These are phyloP conservation scores for Fusarium sp. DNA, from an alignment of 2,329 filamentous ascomycete species.

Conservation along the genomic window DNA sequence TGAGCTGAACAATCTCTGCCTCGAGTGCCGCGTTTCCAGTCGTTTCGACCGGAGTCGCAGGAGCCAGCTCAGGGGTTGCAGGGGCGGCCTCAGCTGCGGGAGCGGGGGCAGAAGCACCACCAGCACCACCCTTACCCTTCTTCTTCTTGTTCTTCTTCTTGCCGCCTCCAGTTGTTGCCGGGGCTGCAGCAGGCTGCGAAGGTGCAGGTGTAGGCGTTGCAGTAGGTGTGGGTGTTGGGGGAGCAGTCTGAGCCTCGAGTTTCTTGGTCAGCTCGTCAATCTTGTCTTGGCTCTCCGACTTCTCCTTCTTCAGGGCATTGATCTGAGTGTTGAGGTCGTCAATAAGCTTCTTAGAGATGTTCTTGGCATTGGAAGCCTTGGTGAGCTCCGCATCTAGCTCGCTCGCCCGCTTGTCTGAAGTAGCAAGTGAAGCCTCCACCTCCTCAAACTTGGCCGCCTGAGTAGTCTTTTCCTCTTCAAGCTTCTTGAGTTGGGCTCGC, in stretches of 20 bases:
- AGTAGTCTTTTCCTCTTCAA: constrained; percentile 50
- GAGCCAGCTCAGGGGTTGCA: constrained; percentile 50
- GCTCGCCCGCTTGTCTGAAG: constrained; percentile 47
- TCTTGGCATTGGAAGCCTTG: constrained; percentile 51
- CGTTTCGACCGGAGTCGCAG: constrained; percentile 43
- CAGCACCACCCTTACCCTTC: constrained; percentile 77
- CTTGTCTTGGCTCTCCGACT: constrained; percentile 44
- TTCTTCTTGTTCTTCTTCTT: constrained; percentile 85
- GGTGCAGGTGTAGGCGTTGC: constrained; percentile 38
- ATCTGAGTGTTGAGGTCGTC: constrained; percentile 52
- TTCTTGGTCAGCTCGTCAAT: constrained; percentile 55
- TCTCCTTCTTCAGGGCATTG: constrained; percentile 47
- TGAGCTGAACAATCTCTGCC: constrained; percentile 59
- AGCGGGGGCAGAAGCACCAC: constrained; percentile 48
- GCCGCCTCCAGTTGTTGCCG: constrained; percentile 38
- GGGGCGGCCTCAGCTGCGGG: constrained; percentile 46
- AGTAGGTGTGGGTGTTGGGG: constrained; percentile 26
- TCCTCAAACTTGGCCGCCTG: constrained; percentile 48
- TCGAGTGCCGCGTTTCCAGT: constrained; percentile 52
- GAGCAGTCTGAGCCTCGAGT: constrained; percentile 47
- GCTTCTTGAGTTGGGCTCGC: constrained; percentile 55
- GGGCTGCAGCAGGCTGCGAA: constrained; percentile 40
- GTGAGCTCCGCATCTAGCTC: constrained; percentile 54
- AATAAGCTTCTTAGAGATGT: constrained; percentile 53
- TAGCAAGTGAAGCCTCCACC: constrained; percentile 48